Evolutionary conservation across 768 basidiomycete species (phyloP).

Genomic region (Baorangia bicolor): DNA sequence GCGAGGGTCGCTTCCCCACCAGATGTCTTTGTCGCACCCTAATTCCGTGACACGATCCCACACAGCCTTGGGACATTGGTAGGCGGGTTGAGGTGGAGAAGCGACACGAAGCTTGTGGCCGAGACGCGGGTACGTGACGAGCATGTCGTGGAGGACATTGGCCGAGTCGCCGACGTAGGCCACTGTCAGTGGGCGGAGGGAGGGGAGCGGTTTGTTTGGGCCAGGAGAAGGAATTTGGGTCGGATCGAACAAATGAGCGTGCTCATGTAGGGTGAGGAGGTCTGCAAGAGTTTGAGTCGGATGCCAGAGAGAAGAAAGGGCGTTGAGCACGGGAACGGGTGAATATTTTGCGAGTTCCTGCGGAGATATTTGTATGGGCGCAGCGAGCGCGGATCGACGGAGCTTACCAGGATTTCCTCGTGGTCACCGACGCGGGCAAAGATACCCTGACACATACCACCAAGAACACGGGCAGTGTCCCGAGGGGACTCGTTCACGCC

Average conservation of each 20-base stretch:
- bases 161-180: slow-evolving; percentile 94
- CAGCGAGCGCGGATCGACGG: background rate
- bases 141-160: slow-evolving; percentile 96
- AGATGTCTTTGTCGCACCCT: slow-evolving; percentile 68
- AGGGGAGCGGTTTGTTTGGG: slow-evolving; percentile 38
- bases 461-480: slow-evolving; percentile 86
- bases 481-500: slow-evolving; percentile 89
- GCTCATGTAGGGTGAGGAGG: slow-evolving; percentile 84
- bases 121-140: slow-evolving; percentile 89
- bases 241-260: slow-evolving; percentile 53
- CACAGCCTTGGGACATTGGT: slow-evolving; percentile 69
- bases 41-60: slow-evolving; percentile 80
- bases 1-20: slow-evolving; percentile 74
- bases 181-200: slow-evolving; percentile 77
- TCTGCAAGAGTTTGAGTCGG: slow-evolving; percentile 96
- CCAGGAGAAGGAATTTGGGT: slow-evolving; percentile 12
- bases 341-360: slow-evolving; percentile 91
- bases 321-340: slow-evolving; percentile 93
- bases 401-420: slow-evolving; percentile 82
- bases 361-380: background rate
- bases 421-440: slow-evolving; percentile 96
- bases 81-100: slow-evolving; percentile 58
- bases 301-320: slow-evolving; percentile 94
- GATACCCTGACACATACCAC: slow-evolving; percentile 94
- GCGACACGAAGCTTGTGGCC: slow-evolving; percentile 98